Percentiles rank a stretch among this genome's conserved stretches.
Conservation (phyloP, 1,139 yeast genomes). For the Pichia kudriavzevii region DNA sequence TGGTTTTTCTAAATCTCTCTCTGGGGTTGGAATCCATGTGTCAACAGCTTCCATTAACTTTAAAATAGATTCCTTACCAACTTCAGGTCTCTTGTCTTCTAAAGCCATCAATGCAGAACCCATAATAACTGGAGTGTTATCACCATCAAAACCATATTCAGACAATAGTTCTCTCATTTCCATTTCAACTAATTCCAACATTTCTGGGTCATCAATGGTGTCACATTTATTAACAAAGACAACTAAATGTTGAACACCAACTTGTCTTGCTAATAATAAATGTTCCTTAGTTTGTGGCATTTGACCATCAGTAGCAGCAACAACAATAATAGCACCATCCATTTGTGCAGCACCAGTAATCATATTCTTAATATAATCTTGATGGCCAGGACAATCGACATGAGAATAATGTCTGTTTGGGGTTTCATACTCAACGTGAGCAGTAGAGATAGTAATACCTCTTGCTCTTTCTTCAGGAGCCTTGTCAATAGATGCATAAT, state of each 20-base stretch:
- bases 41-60: constrained; percentile 90
- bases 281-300: constrained; percentile 99
- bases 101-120: constrained; percentile 98
- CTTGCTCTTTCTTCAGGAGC: constrained; percentile 99
- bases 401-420: constrained; percentile 92
- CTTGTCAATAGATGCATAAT: constrained; percentile 88
- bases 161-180: constrained; percentile 96
- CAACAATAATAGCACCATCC: constrained; percentile 99
- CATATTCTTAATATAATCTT: constrained; percentile 98
- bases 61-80: constrained; percentile 78
- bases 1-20: constrained; percentile 92
- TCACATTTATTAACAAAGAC: constrained; percentile 98
- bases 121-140: constrained; percentile 95
- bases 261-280: constrained; percentile 96
- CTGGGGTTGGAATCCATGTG: constrained; percentile 91
- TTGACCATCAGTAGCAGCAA: constrained; percentile 98
- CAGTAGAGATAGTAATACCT: constrained; percentile 97
- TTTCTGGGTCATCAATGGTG: constrained; percentile 96
- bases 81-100: constrained; percentile 82
- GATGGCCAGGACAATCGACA: constrained; percentile 98
- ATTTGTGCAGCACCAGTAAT: constrained; percentile 99
- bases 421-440: constrained; percentile 94
- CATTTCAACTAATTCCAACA: constrained; percentile 99
- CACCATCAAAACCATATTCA: constrained; percentile 96
- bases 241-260: constrained; percentile 96